Evolutionary conservation across 2,329 filamentous ascomycete species (phyloP).

Genomic region (Pyrenochaeta sp.): DNA sequence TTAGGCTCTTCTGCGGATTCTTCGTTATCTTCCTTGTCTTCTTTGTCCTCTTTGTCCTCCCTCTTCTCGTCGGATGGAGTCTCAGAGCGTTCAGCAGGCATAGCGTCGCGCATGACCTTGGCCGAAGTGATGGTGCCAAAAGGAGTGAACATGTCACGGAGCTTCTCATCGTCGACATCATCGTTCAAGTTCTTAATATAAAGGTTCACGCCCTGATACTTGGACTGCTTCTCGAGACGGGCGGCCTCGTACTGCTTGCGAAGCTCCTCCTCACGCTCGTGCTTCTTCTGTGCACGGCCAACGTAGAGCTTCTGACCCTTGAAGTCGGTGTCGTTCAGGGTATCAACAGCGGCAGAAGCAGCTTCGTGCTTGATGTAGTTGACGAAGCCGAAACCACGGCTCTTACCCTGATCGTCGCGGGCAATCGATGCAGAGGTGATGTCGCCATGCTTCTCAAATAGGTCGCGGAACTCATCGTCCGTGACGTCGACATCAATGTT

Average conservation of each 20-base stretch:
- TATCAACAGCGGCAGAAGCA: conserved; percentile 85
- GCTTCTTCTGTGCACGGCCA: conserved; percentile 99
- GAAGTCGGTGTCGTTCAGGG: conserved; percentile 91
- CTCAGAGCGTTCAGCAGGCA: conserved; percentile 59
- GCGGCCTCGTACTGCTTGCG: conserved; percentile 98
- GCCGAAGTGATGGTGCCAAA: conserved; percentile 97
- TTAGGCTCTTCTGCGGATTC: conserved; percentile 66
- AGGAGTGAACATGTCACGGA: conserved; percentile 89
- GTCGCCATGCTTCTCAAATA: conserved; percentile 91
- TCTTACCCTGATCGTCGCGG: conserved; percentile 88
- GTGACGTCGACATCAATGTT: conserved; percentile 86
- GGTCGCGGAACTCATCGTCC: conserved; percentile 91
- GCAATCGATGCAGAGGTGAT: conserved; percentile 96
- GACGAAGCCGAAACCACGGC: conserved; percentile 94
- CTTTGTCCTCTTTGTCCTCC: conserved; percentile 62
- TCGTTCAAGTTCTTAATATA: conserved; percentile 99
- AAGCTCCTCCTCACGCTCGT: conserved; percentile 98
- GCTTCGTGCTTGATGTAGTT: conserved; percentile 94
- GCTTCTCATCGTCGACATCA: conserved; percentile 96
- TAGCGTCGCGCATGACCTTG: conserved; percentile 96
- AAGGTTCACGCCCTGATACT: conserved; percentile 99
- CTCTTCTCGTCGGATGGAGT: conserved; percentile 57
- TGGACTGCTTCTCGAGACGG: conserved; percentile 96
- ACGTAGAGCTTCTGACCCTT: conserved; percentile 96
- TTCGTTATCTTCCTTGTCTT: conserved; percentile 58